These are phyloP conservation scores for Coemansia sp. DNA, from an alignment of 192 early-diverging fungal genomes.

Conservation along the genomic window DNA sequence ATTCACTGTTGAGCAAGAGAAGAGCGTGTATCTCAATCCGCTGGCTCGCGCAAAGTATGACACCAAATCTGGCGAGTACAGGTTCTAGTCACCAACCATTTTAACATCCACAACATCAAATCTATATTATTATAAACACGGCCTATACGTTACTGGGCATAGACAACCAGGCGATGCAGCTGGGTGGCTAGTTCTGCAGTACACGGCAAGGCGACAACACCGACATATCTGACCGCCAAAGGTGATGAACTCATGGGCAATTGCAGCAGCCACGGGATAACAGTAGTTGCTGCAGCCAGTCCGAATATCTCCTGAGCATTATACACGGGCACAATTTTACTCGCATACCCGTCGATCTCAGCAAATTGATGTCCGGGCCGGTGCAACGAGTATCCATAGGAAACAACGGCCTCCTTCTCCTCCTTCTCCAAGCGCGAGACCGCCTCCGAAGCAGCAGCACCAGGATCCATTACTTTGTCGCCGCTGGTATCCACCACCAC, in stretches of 20 bases:
- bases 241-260: not conserved
- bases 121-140: not conserved
- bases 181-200: constrained; percentile 35
- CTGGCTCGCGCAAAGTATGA: not conserved
- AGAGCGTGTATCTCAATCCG: not conserved
- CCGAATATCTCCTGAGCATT: constrained; percentile 26
- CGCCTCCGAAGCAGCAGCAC: too few species aligned
- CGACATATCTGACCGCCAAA: constrained; percentile 17
- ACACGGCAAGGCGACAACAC: constrained; percentile 44
- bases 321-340: constrained; percentile 36
- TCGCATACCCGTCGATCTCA: not conserved
- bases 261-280: constrained; percentile 38
- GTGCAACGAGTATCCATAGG: constrained; percentile 11
- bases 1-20: too few species aligned
- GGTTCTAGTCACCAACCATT: too few species aligned
- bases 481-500: too few species aligned
- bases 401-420: not conserved
- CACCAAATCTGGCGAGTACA: not conserved
- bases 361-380: constrained; percentile 8
- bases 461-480: too few species aligned
- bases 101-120: too few species aligned
- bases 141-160: constrained; percentile 2
- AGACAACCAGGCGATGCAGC: constrained; percentile 21
- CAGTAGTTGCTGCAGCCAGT: not conserved
- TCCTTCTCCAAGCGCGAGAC: too few species aligned